A percentile compares a stretch with the other conserved stretches of the same genome.
Conservation (phyloP, 768 basidiomycete genomes). For the Solioccasus polychromus region DNA sequence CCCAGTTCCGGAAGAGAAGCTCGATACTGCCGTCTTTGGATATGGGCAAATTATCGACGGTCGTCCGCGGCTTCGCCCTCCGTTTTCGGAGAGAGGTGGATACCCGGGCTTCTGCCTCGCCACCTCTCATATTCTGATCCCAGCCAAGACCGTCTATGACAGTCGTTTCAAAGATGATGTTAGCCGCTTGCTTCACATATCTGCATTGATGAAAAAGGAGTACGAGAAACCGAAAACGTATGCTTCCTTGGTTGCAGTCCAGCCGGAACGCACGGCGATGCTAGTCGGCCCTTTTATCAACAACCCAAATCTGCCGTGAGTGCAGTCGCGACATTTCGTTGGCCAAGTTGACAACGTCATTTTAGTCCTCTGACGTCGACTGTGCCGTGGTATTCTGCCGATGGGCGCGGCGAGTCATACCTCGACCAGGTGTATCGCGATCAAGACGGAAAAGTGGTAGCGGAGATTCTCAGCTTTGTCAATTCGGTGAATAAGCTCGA, state of each 20-base stretch:
- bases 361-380: not conserved
- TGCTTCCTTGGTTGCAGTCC: not conserved
- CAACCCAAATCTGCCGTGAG: not conserved
- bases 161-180: not conserved
- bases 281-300: not conserved
- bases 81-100: not conserved
- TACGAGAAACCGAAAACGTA: not conserved
- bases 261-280: not conserved
- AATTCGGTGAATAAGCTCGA: not conserved
- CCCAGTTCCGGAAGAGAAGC: slow-evolving; percentile 2
- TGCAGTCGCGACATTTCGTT: not conserved
- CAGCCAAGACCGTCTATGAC: not conserved
- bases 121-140: not conserved
- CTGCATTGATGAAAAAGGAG: not conserved
- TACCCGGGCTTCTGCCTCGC: slow-evolving; percentile 3
- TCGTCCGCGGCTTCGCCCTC: not conserved
- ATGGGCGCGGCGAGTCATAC: slow-evolving; percentile 2
- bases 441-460: not conserved
- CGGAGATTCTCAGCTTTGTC: not conserved
- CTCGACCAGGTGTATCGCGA: not conserved
- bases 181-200: not conserved
- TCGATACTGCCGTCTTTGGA: not conserved
- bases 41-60: not conserved
- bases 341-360: not conserved
- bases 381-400: not conserved